Base-by-base conservation (phyloP, 1,284 basidiomycete genomes). In the Leccinum cinnamomeum region DNA sequence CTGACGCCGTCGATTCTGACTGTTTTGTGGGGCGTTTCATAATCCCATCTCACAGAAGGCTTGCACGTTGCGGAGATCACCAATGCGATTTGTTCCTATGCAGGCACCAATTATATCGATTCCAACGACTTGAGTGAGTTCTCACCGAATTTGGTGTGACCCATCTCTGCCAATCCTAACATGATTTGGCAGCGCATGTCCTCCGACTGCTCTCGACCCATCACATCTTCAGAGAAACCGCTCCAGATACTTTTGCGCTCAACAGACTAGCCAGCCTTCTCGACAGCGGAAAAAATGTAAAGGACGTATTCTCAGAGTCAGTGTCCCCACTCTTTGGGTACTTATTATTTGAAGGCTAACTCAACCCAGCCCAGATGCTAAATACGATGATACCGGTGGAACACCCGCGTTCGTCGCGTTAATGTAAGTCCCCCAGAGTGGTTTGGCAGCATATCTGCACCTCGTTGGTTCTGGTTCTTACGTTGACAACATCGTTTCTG, bases 181-280 rank as follows among this genome's bases (percentile, higher is more conserved):
- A 35, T 50, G 25, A 20, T 28, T 28, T 3, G 3, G 33, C 8
- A 73, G 75, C 66, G 2, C 73, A 75, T 53, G 66, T 55, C 20
- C 79, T 91, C 35, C 86, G 89, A 41, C 78, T 91, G 18, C 81
- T 91, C 33, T 86, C 88, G 12, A 90, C 88, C 0, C 87, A 90
- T 68, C 89, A 91, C 69, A 81, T 90, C 57, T 78, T 88, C 30
- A 78, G 81, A 37, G 89, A 91, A 73, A 77, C 83, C 2, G 76
- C 79, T 11, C 88, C 87, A 7, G 83, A 90, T 67, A 83, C 86
- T 2, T 91, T 91, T 67, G 79, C 87, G 3, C 80, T 84, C 58
- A 91, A 88, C 67, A 82, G 88, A 18, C 79, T 90, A 58, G 85
- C 86, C 2, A 84, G 84, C 5, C 76, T 85, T n/a, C 75, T 91